Evolutionary conservation across 768 basidiomycete species (phyloP).

Genomic region (Russula compacta): DNA sequence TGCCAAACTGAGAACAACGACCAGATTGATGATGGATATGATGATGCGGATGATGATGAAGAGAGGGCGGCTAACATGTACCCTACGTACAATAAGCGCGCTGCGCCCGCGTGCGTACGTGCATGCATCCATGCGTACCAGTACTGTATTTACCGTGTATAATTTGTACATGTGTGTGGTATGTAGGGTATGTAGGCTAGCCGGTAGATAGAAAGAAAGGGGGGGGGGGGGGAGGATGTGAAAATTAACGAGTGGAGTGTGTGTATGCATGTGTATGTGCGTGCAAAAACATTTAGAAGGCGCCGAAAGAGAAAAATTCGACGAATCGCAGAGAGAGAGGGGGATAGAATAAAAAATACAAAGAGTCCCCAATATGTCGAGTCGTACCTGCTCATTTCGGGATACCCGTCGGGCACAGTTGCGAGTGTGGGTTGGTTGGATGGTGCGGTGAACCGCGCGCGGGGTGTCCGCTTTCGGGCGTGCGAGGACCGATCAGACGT

Average conservation of each 20-base stretch:
- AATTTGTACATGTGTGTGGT: background rate
- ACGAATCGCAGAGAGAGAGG: background rate
- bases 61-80: no score
- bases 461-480: conserved; percentile 15
- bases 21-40: background rate
- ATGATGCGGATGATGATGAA: background rate
- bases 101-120: background rate
- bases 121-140: background rate
- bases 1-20: conserved; percentile 2
- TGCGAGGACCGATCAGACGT: conserved; percentile 19
- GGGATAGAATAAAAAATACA: background rate
- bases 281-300: background rate
- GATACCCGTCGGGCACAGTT: conserved; percentile 5
- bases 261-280: background rate
- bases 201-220: background rate
- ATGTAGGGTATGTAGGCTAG: background rate
- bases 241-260: background rate
- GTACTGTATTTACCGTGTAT: background rate
- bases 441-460: conserved; percentile 9
- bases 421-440: background rate
- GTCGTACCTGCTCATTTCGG: conserved; percentile 4
- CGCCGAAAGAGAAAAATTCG: background rate
- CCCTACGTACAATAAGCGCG: background rate
- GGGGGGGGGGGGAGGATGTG: background rate
- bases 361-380: background rate